These are phyloP conservation scores for Pseudocercospora fuligena DNA, from an alignment of 2,329 filamentous ascomycete species.

Conservation along the genomic window DNA sequence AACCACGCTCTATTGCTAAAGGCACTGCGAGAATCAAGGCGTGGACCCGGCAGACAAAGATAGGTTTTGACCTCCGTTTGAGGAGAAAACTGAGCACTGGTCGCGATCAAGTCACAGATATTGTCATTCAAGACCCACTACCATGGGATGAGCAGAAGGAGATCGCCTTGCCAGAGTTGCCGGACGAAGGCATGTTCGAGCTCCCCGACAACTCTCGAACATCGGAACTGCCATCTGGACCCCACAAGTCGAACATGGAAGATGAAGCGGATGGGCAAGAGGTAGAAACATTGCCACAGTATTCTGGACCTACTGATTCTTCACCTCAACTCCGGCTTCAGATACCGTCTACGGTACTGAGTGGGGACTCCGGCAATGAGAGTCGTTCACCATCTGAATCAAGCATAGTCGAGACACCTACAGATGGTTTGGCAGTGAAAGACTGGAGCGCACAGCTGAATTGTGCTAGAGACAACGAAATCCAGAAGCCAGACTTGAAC, in stretches of 20 bases:
- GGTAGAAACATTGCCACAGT: conserved; percentile 13
- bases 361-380: not conserved
- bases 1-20: conserved; percentile 17
- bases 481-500: not conserved
- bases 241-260: not conserved
- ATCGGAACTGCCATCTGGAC: conserved; percentile 10
- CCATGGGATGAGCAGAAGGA: not conserved
- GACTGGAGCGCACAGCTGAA: not conserved
- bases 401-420: conserved; percentile 16
- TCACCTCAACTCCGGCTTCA: no score
- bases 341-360: no score
- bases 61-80: conserved; percentile 25
- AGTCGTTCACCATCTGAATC: conserved; percentile 5
- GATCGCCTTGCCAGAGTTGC: conserved; percentile 8
- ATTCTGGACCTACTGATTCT: conserved; percentile 6
- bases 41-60: conserved; percentile 26
- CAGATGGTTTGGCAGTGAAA: not conserved
- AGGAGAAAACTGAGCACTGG: conserved; percentile 18
- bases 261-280: conserved; percentile 1
- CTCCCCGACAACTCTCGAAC: conserved; percentile 13
- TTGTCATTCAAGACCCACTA: conserved; percentile 14
- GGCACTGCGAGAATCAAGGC: conserved; percentile 27
- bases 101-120: conserved; percentile 25
- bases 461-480: not conserved
- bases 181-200: conserved; percentile 19